These are phyloP conservation scores for Ascochyta koolunga DNA, from an alignment of 2,329 filamentous ascomycete genomes.

Conservation along the genomic window DNA sequence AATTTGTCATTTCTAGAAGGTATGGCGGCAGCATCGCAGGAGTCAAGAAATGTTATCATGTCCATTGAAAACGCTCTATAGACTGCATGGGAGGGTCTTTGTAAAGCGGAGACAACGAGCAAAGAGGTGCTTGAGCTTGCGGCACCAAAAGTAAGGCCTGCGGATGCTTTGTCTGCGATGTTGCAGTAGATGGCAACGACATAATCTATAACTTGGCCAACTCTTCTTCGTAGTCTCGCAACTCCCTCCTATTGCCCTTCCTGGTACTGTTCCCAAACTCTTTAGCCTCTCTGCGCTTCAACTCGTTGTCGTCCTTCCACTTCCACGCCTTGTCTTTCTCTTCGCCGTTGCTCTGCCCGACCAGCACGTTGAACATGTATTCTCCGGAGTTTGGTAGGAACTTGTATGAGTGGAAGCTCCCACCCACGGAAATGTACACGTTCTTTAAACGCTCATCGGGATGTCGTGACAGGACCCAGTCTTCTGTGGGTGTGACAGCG, in stretches of 20 bases:
- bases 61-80: slow-evolving; percentile 13
- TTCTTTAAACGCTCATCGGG: slow-evolving; percentile 57
- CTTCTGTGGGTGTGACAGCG: slow-evolving; percentile 65
- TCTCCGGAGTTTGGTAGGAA: slow-evolving; percentile 68
- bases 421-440: slow-evolving; percentile 66
- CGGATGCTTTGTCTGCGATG: slow-evolving; percentile 6
- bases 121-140: slow-evolving; percentile 23
- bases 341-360: slow-evolving; percentile 43
- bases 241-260: slow-evolving; percentile 15
- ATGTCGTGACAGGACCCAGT: slow-evolving; percentile 63
- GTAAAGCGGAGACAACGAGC: slow-evolving; percentile 18
- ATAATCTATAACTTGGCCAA: neutral
- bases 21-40: slow-evolving; percentile 10
- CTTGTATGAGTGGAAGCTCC: slow-evolving; percentile 69
- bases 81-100: slow-evolving; percentile 17
- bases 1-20: slow-evolving; percentile 18
- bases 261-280: slow-evolving; percentile 27
- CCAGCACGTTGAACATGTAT: slow-evolving; percentile 58
- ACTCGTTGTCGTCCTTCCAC: slow-evolving; percentile 41
- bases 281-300: slow-evolving; percentile 22
- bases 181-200: neutral
- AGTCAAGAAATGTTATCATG: slow-evolving; percentile 19
- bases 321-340: slow-evolving; percentile 45
- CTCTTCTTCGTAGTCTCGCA: slow-evolving; percentile 21
- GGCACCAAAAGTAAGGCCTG: slow-evolving; percentile 13